Conservation (phyloP, 345 rosid genomes). For the Salix viminalis region DNA sequence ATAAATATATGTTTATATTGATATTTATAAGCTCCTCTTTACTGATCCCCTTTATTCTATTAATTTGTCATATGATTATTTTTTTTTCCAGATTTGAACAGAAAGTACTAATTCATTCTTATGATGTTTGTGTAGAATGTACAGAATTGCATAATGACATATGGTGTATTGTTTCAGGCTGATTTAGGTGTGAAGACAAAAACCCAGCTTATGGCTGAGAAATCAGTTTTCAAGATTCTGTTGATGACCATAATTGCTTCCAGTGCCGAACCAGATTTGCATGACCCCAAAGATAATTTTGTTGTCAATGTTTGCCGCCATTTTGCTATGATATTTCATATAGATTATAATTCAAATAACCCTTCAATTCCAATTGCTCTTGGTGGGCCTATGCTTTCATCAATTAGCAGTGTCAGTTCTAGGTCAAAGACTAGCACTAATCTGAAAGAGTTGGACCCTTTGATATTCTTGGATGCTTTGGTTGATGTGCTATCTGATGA, state of each 20-base stretch:
- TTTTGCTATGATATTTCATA: constrained; percentile 86
- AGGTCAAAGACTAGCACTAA: constrained; percentile 58
- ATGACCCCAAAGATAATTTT: constrained; percentile 73
- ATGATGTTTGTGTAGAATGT: neutral
- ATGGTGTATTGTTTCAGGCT: constrained; percentile 48
- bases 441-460: constrained; percentile 88
- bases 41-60: neutral
- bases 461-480: constrained; percentile 83
- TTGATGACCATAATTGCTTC: constrained; percentile 83
- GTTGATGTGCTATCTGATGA: constrained; percentile 94
- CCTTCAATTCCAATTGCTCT: constrained; percentile 45
- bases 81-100: neutral
- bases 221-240: constrained; percentile 90
- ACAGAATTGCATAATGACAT: neutral
- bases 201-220: constrained; percentile 98
- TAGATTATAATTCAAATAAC: constrained; percentile 53
- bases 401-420: constrained; percentile 44
- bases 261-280: constrained; percentile 73
- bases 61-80: neutral
- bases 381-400: constrained; percentile 51
- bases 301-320: constrained; percentile 77
- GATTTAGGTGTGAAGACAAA: constrained; percentile 98
- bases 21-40: neutral
- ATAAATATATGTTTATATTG: neutral
- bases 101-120: neutral